Evolutionary conservation across 768 basidiomycete genomes (phyloP), one percentile per base, ranked within the genome.

Genomic region (Lenzites betulinus): DNA sequence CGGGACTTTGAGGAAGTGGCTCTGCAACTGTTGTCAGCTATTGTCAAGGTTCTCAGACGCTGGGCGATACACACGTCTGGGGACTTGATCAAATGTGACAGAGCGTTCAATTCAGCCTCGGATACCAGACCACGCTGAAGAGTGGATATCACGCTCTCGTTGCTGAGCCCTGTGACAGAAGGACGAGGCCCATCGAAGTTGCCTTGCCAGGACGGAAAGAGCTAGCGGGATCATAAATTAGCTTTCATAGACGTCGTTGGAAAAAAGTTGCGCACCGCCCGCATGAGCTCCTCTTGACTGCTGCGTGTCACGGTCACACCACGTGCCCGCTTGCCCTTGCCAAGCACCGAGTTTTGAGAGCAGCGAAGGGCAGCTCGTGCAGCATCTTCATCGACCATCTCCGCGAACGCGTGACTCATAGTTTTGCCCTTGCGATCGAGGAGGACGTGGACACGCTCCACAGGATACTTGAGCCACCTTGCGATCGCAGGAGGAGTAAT

Each of bases 1-100:
- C 2, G 91, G 87, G 26, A 89, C 89, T 76, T 94, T 94, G 66
- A 94, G 77, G 78, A 93, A 94, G 70, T 92, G 92, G 18, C 90
- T 87, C 90, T 93, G 65, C 1, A 23, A 38, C 11, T 18, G 12
- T 35, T 15, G 5, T 20, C 2, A 22, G 56, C 20, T 62, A 43
- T 22, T 3, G 7, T 9, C 26, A 9, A 33, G 6, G 6, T 1
- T 16, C 7, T 1, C 2, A 2, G 26, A n/a, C 52, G 22, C 44
- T 9, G 6, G 8, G n/a, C 63, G 50, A 48, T 8, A 73, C 87
- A 69, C 67, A 90, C 91, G 71, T 92, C 89, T 1, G 90, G 91
- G 28, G 87, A 85, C 61, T 84, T 83, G 66, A 94, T 87, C 35
- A 93, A 81, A 62, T 86, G 82, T 58, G 86, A 63, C 42, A 94